Evolutionary conservation across 495 filamentous ascomycete genomes (phyloP), one percentile per base, ranked within the genome.

Genomic region (Umbilicaria muhlenbergii): DNA sequence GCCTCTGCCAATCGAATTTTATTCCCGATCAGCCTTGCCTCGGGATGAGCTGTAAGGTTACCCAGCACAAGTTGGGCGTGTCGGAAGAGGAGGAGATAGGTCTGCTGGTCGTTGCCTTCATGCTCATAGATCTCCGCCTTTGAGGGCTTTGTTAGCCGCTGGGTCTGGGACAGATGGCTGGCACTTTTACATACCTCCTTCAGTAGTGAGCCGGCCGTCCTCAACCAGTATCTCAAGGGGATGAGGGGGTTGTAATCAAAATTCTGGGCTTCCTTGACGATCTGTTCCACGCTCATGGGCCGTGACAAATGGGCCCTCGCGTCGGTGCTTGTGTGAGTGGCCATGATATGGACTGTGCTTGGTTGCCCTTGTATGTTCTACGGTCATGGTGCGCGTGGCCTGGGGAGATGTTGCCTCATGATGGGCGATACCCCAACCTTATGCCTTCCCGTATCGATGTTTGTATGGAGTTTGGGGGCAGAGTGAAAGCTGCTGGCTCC

Each of bases 41-140:
- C 63, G 1, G 81, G 80, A 51, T 86, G 82, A 1, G 54, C 63
- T 0, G 67, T 62, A 12, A 86, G 66, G 34, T 74, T 65, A 2
- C 77, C 65, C 24, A 80, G 63, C 3, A 83, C 68, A 6, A 95
- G 71, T 38, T 73, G 70, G 11, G 82, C 80, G 61, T 88, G 85
- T 56, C 91, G 77, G 48, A 87, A 80, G 8, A 93, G 70, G 14
- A 95, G 67, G 17, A 95, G 66, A 62, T 91, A 98, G 2, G 89
- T 80, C 55, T 89, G 82, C 45, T 88, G 74, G 38, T 86, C 70
- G 62, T 93, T 83, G 44, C 81, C 78, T 63, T 98, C 92, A 15
- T 66, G 73, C 53, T 88, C 73, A 58, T 94, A 94, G 48, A 86
- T 84, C 11, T 67, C 65, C 1, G 83, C 81, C 78, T 86, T 46